Evolutionary conservation across 805 yeast species (phyloP), one percentile per base, ranked within the genome.

Genomic region (Wickerhamiella lipophila): DNA sequence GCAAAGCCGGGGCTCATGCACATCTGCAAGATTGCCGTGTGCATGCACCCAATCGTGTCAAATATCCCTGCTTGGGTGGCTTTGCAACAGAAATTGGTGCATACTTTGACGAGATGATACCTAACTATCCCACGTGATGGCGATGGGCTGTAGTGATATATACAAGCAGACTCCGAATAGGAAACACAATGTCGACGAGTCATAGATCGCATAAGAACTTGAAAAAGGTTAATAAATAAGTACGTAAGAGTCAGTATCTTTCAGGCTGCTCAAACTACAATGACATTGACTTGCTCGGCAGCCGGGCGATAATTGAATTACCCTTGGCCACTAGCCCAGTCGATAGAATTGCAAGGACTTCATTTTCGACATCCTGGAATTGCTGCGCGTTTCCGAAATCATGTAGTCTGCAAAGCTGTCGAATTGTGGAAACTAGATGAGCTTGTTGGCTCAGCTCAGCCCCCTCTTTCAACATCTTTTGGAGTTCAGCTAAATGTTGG

Each of bases 311-410:
- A 7, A 40, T 22, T 21, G 30, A 11, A 52, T 58, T 59, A 57
- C 41, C 50, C 48, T 38, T 60, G 52, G 6, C 62, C 60, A 47
- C 51, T 60, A 25, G 54, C 29, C 47, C 61, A 7, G 52, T 40
- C n/a, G 46, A 9, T 29, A 58, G 43, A 13, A 49, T 46, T 6
- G 46, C 35, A 7, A 43, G 30, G 19, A 55, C 42, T 27, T 49
- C 53, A 3, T 47, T 29, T 18, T 46, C 51, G 9, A 48, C 19
- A 15, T 49, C 29, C 15, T 41, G 22, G 21, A 40, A n/a, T 22
- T 47, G 46, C 25, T 16, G 4, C 2, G 35, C 22, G 11, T 16
- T 22, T 12, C 27, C 32, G 26, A 40, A 44, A 26, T 39, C 49
- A 16, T 51, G 50, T 23, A 35, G 44, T 11, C 53, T 45, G 26